Conservation (phyloP, 768 basidiomycete genomes). For the Pisolithus sp. region DNA sequence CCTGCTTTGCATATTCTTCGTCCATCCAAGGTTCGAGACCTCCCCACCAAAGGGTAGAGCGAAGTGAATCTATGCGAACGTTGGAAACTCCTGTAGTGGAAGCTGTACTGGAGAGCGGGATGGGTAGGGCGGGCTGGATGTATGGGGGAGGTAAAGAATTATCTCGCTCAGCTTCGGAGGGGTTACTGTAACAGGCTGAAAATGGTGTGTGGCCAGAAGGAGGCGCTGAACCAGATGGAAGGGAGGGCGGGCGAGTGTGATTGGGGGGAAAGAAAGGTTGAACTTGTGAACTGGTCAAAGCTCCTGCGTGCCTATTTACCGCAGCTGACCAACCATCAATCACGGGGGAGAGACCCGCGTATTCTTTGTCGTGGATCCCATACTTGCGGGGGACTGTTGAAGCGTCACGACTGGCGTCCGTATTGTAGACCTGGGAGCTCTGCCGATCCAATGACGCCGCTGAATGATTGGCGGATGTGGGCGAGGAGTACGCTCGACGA, state of each 20-base stretch:
- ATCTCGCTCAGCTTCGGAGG: constrained; percentile 19
- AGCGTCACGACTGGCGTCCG: constrained; percentile 13
- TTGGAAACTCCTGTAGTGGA: constrained; percentile 23
- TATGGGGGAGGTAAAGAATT: constrained; percentile 10
- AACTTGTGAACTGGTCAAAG: constrained; percentile 17
- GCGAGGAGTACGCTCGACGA: constrained; percentile 10
- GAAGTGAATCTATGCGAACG: constrained; percentile 27
- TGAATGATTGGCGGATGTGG: constrained; percentile 5
- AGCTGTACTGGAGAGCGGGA: constrained; percentile 11
- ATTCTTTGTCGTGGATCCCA: constrained; percentile 33
- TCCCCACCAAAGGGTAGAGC: constrained; percentile 76
- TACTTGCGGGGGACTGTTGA: constrained; percentile 29
- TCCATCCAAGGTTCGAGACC: constrained; percentile 97
- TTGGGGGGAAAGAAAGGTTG: constrained; percentile 36
- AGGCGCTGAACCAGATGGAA: constrained; percentile 15
- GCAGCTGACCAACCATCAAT: constrained; percentile 26
- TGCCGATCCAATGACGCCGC: constrained; percentile 19
- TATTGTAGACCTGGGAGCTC: constrained; percentile 10
- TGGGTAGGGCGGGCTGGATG: constrained; percentile 13
- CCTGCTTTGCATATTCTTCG: constrained; percentile 88
- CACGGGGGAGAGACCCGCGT: constrained; percentile 16
- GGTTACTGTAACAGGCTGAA: constrained; percentile 11
- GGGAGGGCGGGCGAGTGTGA: constrained; percentile 37
- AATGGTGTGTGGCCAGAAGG: constrained; percentile 17
- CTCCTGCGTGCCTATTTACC: constrained; percentile 30